Evolutionary conservation across 352 stramenopile genomes (phyloP).

Genomic region (Globisporangium iwayamae): DNA sequence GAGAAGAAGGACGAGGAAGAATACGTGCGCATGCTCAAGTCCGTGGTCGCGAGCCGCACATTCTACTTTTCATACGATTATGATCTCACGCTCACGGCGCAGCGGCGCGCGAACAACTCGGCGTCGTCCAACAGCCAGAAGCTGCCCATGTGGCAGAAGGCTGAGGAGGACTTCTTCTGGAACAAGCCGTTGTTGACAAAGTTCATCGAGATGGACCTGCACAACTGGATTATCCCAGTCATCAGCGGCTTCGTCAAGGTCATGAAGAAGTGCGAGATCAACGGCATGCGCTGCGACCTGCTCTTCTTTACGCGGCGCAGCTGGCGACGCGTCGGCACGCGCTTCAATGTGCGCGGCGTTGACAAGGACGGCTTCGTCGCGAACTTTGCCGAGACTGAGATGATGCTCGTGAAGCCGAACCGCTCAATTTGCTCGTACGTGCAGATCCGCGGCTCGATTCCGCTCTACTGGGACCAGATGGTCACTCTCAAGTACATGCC

Average conservation of each 20-base stretch:
- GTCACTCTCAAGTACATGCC: slow-evolving; percentile 93
- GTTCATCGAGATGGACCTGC: slow-evolving; percentile 47
- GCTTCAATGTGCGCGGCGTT: slow-evolving; percentile 91
- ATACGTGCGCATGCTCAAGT: slow-evolving; percentile 59
- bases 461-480: slow-evolving; percentile 90
- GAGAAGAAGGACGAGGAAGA: slow-evolving; percentile 51
- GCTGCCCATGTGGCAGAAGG: slow-evolving; percentile 46
- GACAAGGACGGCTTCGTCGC: slow-evolving; percentile 87
- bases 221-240: slow-evolving; percentile 64
- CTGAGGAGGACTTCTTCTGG: slow-evolving; percentile 92
- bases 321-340: slow-evolving; percentile 80
- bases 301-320: slow-evolving; percentile 72
- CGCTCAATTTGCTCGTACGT: slow-evolving; percentile 85
- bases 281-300: slow-evolving; percentile 53
- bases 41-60: slow-evolving; percentile 38
- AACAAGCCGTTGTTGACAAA: slow-evolving; percentile 72
- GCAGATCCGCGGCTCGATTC: slow-evolving; percentile 95
- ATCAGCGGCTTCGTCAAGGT: slow-evolving; percentile 73
- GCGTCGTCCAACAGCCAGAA: slow-evolving; percentile 21
- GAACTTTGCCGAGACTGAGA: slow-evolving; percentile 95
- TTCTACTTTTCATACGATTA: slow-evolving; percentile 78
- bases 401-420: slow-evolving; percentile 75
- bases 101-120: slow-evolving; percentile 33
- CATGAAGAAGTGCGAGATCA: slow-evolving; percentile 60
- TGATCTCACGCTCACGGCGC: slow-evolving; percentile 57